Percentiles rank a stretch among this genome's conserved stretches.
These are phyloP conservation scores for Artemisia annua DNA, from an alignment of 129 eudicot genomes.

Conservation along the genomic window DNA sequence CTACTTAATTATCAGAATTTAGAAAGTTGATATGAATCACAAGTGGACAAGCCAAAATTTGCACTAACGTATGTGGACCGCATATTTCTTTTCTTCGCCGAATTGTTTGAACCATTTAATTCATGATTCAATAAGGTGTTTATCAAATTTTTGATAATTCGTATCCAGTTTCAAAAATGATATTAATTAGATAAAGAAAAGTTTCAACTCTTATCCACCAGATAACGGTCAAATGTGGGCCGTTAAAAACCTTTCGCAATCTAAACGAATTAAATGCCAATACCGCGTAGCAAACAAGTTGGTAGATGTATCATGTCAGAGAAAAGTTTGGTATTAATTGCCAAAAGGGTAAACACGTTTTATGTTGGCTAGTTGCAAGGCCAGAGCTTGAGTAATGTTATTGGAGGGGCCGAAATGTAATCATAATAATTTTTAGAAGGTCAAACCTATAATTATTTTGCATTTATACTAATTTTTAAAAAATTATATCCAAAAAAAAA, in stretches of 20 bases:
- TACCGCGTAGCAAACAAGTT: conserved; percentile 33
- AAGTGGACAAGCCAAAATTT: not conserved
- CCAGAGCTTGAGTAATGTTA: too few species aligned
- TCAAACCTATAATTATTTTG: too few species aligned
- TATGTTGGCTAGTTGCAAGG: too few species aligned
- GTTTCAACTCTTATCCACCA: not conserved
- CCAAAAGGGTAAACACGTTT: conserved; percentile 16
- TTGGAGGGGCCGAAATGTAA: too few species aligned
- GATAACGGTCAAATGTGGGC: conserved; percentile 27
- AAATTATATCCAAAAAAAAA: too few species aligned
- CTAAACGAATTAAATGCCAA: conserved; percentile 12
- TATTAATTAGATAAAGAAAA: not conserved
- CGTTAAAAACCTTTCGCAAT: conserved; percentile 10
- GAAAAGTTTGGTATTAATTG: conserved; percentile 6
- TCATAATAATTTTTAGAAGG: too few species aligned
- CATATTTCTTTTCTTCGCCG: not conserved
- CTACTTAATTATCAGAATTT: not conserved
- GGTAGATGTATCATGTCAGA: conserved; percentile 16
- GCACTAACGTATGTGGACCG: not conserved
- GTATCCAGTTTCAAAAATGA: too few species aligned
- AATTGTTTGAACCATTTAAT: too few species aligned
- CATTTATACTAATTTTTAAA: too few species aligned
- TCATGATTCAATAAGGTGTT: too few species aligned
- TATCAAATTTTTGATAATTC: too few species aligned
- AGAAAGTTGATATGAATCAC: not conserved